These are phyloP conservation scores for Tylopilus plumbeoviolaceoides DNA, from an alignment of 768 basidiomycete genomes.

Conservation along the genomic window DNA sequence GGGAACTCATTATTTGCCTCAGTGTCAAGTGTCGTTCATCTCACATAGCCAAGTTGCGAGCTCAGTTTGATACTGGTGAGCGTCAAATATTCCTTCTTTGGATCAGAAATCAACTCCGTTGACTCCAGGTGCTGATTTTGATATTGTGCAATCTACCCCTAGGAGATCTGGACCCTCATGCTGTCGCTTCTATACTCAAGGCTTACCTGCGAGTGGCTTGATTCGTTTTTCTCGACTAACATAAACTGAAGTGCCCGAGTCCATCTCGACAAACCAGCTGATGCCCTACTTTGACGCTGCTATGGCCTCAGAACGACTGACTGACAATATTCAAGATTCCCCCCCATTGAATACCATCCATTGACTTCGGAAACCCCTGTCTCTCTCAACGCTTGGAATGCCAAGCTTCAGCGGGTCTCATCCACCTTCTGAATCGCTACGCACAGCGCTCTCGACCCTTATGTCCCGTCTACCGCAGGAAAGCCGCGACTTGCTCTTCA, in stretches of 20 bases:
- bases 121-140: slow-evolving; percentile 74
- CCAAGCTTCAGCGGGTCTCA: slow-evolving; percentile 59
- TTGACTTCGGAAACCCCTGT: slow-evolving; percentile 68
- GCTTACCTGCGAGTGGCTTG: slow-evolving; percentile 66
- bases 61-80: slow-evolving; percentile 78
- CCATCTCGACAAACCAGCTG: slow-evolving; percentile 71
- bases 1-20: slow-evolving; percentile 10
- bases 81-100: slow-evolving; percentile 8
- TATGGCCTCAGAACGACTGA: slow-evolving; percentile 49
- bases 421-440: slow-evolving; percentile 55
- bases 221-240: slow-evolving; percentile 3
- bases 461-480: slow-evolving; percentile 69
- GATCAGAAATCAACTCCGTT: slow-evolving; percentile 3
- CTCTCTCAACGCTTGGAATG: slow-evolving; percentile 74
- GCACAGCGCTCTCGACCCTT: slow-evolving; percentile 57
- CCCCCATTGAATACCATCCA: slow-evolving; percentile 35
- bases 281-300: slow-evolving; percentile 77
- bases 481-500: slow-evolving; percentile 80
- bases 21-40: slow-evolving; percentile 82
- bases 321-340: slow-evolving; percentile 26
- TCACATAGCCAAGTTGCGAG: slow-evolving; percentile 69
- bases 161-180: slow-evolving; percentile 92
- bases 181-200: slow-evolving; percentile 90
- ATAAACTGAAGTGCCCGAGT: slow-evolving; percentile 67
- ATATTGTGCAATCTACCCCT: slow-evolving; percentile 72